Percentiles rank a stretch among this genome's conserved stretches.
Evolutionary conservation across 2,329 filamentous ascomycete genomes (phyloP).

Genomic region (Colletotrichum shisoi): DNA sequence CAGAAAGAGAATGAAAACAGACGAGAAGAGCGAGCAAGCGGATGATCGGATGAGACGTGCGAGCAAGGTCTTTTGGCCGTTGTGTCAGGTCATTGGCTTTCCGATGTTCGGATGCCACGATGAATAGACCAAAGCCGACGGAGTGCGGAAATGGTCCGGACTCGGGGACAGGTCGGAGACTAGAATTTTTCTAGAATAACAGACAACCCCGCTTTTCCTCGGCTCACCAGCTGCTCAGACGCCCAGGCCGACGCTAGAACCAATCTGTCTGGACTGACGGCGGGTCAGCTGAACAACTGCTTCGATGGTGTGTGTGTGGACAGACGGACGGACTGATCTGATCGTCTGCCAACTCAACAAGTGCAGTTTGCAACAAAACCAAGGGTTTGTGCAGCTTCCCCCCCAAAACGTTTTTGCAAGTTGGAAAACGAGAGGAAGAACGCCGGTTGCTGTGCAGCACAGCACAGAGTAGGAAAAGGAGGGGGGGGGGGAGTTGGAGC

Average conservation of each 20-base stretch:
- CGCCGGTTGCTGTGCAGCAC: slow-evolving; percentile 16
- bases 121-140: slow-evolving; percentile 13
- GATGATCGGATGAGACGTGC: slow-evolving; percentile 7
- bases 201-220: not conserved
- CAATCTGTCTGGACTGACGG: slow-evolving; percentile 10
- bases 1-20: not conserved
- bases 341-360: slow-evolving; percentile 33
- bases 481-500: slow-evolving; percentile 15
- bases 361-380: slow-evolving; percentile 19
- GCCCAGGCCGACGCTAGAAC: slow-evolving; percentile 23
- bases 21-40: not conserved
- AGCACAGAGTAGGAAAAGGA: not conserved
- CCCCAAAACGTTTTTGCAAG: not conserved
- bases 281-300: slow-evolving; percentile 30
- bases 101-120: slow-evolving; percentile 32
- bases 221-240: not conserved
- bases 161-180: slow-evolving; percentile 27
- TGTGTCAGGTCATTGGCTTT: slow-evolving; percentile 31
- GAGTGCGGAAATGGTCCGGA: slow-evolving; percentile 24
- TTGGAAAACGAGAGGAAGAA: slow-evolving; percentile 22
- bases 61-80: slow-evolving; percentile 24
- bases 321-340: not conserved
- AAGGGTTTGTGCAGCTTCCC: slow-evolving; percentile 2
- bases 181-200: slow-evolving; percentile 36
- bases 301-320: not conserved